Percentiles rank a stretch among this genome's conserved stretches.
Conservation (phyloP, 1,284 basidiomycete species). For the Ustilago tritici region DNA sequence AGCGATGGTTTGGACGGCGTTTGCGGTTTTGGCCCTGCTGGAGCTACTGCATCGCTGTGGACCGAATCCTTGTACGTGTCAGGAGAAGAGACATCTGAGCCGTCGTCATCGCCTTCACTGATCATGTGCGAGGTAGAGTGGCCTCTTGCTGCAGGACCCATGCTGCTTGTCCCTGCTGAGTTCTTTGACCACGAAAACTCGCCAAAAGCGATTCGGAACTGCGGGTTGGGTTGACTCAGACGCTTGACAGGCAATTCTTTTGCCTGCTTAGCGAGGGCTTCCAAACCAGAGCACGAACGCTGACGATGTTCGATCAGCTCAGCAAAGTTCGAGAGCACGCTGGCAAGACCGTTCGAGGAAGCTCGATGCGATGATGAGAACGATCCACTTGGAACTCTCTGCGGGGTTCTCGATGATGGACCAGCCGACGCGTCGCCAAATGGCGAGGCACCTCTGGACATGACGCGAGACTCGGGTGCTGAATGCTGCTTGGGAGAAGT, state of each 20-base stretch:
- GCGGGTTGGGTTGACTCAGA: slow-evolving; percentile 45
- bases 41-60: background rate
- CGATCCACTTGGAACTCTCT: slow-evolving; percentile 25
- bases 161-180: background rate
- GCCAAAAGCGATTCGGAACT: slow-evolving; percentile 43
- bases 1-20: slow-evolving; percentile 8
- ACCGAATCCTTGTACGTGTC: background rate
- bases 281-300: slow-evolving; percentile 45
- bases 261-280: slow-evolving; percentile 45
- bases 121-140: background rate
- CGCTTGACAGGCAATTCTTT: slow-evolving; percentile 48
- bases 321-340: slow-evolving; percentile 46
- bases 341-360: slow-evolving; percentile 36
- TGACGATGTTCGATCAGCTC: slow-evolving; percentile 52
- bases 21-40: background rate
- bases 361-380: slow-evolving; percentile 36
- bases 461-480: slow-evolving; percentile 40
- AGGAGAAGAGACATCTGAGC: slow-evolving; percentile 17
- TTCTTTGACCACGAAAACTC: slow-evolving; percentile 37
- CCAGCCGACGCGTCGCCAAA: slow-evolving; percentile 16
- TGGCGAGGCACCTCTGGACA: slow-evolving; percentile 40
- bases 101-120: slow-evolving; percentile 20
- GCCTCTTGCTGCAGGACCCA: background rate
- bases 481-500: slow-evolving; percentile 36
- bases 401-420: slow-evolving; percentile 11